A percentile compares a stretch with the other conserved stretches of the same genome.
Evolutionary conservation across 495 filamentous ascomycete species (phyloP).

Genomic region (Niebla homalea): DNA sequence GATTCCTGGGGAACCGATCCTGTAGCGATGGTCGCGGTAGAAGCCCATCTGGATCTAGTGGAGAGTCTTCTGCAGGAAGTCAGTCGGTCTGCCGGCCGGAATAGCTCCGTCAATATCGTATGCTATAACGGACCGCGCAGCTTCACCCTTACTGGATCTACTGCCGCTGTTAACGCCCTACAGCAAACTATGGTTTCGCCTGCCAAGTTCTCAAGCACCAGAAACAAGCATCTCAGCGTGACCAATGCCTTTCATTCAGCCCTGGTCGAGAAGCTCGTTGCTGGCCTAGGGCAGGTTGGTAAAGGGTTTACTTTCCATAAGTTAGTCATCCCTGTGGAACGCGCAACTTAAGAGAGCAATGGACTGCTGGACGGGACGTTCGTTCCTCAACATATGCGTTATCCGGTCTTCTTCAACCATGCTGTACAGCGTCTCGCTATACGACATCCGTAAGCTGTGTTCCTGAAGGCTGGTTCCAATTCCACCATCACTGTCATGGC

Average conservation of each 20-base stretch:
- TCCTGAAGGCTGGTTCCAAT: constrained; percentile 14
- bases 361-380: constrained; percentile 4
- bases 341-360: background rate
- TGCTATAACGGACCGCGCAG: constrained; percentile 14
- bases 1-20: constrained; percentile 32
- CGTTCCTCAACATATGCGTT: constrained; percentile 9
- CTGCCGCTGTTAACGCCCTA: constrained; percentile 5
- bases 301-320: constrained; percentile 9
- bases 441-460: constrained; percentile 4
- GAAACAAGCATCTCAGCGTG: constrained; percentile 12
- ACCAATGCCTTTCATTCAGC: constrained; percentile 17
- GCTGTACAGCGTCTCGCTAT: constrained; percentile 12
- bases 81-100: background rate
- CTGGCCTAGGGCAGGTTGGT: constrained; percentile 3
- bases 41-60: constrained; percentile 9
- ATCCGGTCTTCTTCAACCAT: constrained; percentile 15
- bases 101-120: constrained; percentile 6
- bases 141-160: constrained; percentile 12
- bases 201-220: constrained; percentile 3
- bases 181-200: background rate
- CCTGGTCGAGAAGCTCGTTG: constrained; percentile 9
- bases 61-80: constrained; percentile 6
- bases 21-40: constrained; percentile 35
- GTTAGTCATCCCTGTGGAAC: constrained; percentile 12
- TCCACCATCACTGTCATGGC: constrained; percentile 15